phyloP scores from a whole-genome alignment of 345 rosid genomes.

The Ceriops zippeliana region DNA sequence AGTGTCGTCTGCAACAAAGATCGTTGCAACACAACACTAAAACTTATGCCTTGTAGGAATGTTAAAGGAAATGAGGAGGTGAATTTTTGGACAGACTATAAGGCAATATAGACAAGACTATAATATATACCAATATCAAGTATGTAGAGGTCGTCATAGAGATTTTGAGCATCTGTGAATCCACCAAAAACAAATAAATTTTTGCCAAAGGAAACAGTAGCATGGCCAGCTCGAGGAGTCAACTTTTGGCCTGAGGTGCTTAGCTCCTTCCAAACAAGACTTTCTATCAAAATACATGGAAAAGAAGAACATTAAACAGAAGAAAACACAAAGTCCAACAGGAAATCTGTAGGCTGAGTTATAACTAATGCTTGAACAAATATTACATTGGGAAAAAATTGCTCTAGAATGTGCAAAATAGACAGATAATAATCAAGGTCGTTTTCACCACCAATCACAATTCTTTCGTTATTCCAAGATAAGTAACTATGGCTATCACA shows the following conservation, averaged over 20 bases:
- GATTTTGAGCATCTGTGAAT: conserved; percentile 88
- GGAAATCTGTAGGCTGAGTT: conserved; percentile 9
- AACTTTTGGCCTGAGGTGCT: conserved; percentile 65
- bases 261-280: conserved; percentile 86
- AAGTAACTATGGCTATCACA: conserved; percentile 96
- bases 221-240: conserved; percentile 97
- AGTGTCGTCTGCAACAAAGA: neutral
- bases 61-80: neutral
- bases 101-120: conserved; percentile 1
- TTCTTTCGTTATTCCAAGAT: conserved; percentile 77
- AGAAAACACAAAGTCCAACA: neutral
- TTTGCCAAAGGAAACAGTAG: conserved; percentile 81
- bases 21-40: neutral
- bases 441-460: conserved; percentile 95
- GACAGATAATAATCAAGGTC: conserved; percentile 85
- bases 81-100: neutral
- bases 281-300: conserved; percentile 44
- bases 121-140: conserved; percentile 78
- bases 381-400: conserved; percentile 35
- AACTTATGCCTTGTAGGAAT: neutral
- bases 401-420: conserved; percentile 90
- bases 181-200: conserved; percentile 92
- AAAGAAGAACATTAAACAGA: conserved; percentile 11
- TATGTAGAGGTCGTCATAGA: conserved; percentile 77
- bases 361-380: neutral